phyloP scores from a whole-genome alignment of 345 rosid genomes.

The Boechera divaricarpa region DNA sequence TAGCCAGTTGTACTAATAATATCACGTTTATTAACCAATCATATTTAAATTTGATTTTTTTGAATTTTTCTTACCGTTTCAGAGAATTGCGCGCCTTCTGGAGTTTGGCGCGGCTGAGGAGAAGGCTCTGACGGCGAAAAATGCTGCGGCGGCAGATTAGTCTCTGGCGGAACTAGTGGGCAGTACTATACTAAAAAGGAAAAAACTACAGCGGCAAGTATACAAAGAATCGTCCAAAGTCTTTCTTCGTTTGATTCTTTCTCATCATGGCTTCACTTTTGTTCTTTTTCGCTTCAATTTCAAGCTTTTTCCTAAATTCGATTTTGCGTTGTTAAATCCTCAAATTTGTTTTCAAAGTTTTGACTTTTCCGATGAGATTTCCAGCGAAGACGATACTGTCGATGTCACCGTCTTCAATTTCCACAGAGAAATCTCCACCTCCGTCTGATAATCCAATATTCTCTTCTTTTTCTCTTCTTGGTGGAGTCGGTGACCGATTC shows the following conservation, averaged over 20 bases:
- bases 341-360: neutral
- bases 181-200: neutral
- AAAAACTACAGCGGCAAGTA: neutral
- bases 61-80: too few species aligned
- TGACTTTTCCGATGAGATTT: constrained; percentile 35
- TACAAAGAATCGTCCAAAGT: constrained; percentile 6
- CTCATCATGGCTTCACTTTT: constrained; percentile 30
- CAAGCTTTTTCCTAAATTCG: constrained; percentile 38
- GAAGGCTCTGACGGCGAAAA: too few species aligned
- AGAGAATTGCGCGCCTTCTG: too few species aligned
- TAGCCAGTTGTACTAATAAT: too few species aligned
- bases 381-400: constrained; percentile 6
- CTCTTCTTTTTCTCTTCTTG: too few species aligned
- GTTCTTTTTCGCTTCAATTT: constrained; percentile 29
- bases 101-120: too few species aligned
- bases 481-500: too few species aligned
- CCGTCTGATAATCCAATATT: constrained; percentile 49
- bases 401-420: constrained; percentile 38
- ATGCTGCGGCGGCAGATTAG: too few species aligned
- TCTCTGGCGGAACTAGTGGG: neutral
- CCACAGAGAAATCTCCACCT: constrained; percentile 35
- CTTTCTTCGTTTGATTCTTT: constrained; percentile 24
- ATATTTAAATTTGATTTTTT: too few species aligned
- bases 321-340: constrained; percentile 9
- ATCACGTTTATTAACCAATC: too few species aligned